phyloP scores from a whole-genome alignment of 148 eudicot species.

The Persicaria maculosa region DNA sequence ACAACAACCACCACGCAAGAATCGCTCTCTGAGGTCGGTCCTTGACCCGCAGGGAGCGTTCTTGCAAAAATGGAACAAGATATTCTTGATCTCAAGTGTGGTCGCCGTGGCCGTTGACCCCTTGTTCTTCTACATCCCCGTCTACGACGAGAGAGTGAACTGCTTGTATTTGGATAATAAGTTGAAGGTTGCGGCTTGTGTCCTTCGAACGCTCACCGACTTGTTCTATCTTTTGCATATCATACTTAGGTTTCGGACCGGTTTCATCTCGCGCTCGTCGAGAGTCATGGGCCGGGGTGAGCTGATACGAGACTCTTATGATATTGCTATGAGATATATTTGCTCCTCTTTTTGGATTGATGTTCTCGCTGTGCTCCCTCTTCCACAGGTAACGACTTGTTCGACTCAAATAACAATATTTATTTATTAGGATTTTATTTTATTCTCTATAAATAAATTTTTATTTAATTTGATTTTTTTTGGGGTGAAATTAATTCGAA shows the following conservation, averaged over 20 bases:
- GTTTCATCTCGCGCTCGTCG: conserved; percentile 53
- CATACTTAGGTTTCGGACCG: conserved; percentile 57
- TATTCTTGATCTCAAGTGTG: conserved; percentile 47
- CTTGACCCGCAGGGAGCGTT: conserved; percentile 61
- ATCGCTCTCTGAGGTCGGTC: background rate
- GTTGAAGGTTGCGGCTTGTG: conserved; percentile 39
- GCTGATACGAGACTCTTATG: conserved; percentile 40
- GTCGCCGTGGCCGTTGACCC: conserved; percentile 65
- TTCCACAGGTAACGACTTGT: conserved; percentile 32
- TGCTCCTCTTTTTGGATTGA: conserved; percentile 46
- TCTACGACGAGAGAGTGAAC: conserved; percentile 25
- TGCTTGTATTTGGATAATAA: conserved; percentile 43
- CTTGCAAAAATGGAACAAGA: conserved; percentile 63
- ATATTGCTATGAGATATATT: conserved; percentile 51
- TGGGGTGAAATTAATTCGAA: background rate
- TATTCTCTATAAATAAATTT: background rate
- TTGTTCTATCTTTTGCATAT: conserved; percentile 60
- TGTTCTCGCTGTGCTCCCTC: conserved; percentile 58
- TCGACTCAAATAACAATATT: too few relatives aligned
- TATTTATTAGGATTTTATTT: background rate
- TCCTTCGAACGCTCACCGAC: conserved; percentile 53
- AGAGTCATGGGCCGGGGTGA: conserved; percentile 73
- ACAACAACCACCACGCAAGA: background rate
- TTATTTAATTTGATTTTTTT: too few relatives aligned
- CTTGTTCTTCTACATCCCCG: conserved; percentile 59